Base-by-base conservation (phyloP, 2,329 filamentous ascomycete genomes). In the Zarea fungicola region DNA sequence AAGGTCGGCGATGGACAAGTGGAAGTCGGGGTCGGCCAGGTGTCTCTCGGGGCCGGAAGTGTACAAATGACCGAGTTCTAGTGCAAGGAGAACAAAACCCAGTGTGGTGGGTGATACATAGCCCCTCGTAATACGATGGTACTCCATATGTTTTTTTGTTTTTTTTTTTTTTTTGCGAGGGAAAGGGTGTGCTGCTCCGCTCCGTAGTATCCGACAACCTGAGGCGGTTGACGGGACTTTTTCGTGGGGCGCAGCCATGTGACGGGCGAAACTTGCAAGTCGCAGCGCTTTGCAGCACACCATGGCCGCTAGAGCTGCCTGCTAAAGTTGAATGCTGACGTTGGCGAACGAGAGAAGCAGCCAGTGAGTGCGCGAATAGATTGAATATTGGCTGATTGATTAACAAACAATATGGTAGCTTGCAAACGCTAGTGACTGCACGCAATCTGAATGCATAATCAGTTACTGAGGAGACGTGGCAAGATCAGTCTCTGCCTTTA, bases 161-260 rank as follows among this genome's bases (percentile, higher is more conserved):
- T n/a, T n/a, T n/a, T n/a, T n/a, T n/a, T n/a, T n/a, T n/a, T n/a
- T n/a, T 18, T 4, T 42, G 21, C 31, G 31, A 34, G 29, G 7
- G 31, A 13, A 5, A 29, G 13, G 14, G 19, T 32, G 26, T 47
- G 35, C 29, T 21, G 37, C 42, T 39, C 21, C 32, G 43, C 32
- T 51, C 51, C 53, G 51, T 39, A 36, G 37, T 49, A 53, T 52
- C 53, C 26, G 50, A 35, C 18, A 34, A 10, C 19, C 35, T 32
- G 35, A 34, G 19, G 34, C 32, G 29, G 41, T 14, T 43, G 48
- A 28, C 52, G 54, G 49, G 43, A 53, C 39, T 45, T 53, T 53
- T 50, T 56, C 51, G 54, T 55, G 45, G 35, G n/a, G 35, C 39
- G 48, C 39, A 42, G 45, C 51, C 52, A 53, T 52, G 51, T 54